Evolutionary conservation across 139 green algal species (phyloP).

Genomic region (Chlorella sp.): DNA sequence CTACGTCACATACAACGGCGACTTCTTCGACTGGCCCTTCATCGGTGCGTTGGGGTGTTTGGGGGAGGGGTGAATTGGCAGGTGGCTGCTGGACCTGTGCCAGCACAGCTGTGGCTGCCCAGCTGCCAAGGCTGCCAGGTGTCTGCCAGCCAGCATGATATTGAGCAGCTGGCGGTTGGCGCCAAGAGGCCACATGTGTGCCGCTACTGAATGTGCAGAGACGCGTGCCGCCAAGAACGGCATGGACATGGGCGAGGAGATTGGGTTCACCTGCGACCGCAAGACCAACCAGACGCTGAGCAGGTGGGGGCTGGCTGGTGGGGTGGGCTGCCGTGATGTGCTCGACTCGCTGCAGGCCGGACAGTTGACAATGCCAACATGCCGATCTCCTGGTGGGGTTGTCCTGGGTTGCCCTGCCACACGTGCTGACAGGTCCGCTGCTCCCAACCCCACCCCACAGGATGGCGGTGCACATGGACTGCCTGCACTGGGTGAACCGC

Average conservation of each 20-base stretch:
- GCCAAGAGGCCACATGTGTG: too few species aligned
- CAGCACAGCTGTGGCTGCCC: too few species aligned
- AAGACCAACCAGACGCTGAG: constrained; percentile 48
- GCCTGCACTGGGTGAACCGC: constrained; percentile 96
- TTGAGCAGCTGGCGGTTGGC: too few species aligned
- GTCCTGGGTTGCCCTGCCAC: too few species aligned
- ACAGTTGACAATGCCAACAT: too few species aligned
- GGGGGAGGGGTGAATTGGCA: background rate
- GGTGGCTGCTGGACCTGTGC: too few species aligned
- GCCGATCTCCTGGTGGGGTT: too few species aligned
- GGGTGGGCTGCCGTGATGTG: background rate
- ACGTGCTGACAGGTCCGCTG: too few species aligned
- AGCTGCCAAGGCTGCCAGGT: too few species aligned
- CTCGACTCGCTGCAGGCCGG: too few species aligned
- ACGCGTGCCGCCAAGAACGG: constrained; percentile 79
- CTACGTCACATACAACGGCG: constrained; percentile 99
- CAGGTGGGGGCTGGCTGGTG: background rate
- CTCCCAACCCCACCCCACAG: constrained; percentile 26
- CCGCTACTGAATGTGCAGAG: constrained; percentile 45
- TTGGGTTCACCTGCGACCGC: constrained; percentile 73
- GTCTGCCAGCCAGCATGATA: too few species aligned
- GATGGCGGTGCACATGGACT: constrained; percentile 94
- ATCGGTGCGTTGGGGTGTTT: constrained; percentile 58
- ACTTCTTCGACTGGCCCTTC: constrained; percentile 99
- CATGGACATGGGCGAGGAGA: constrained; percentile 85